These are phyloP conservation scores for Leccinum subrobustum DNA, from an alignment of 1,284 basidiomycete species.

Conservation along the genomic window DNA sequence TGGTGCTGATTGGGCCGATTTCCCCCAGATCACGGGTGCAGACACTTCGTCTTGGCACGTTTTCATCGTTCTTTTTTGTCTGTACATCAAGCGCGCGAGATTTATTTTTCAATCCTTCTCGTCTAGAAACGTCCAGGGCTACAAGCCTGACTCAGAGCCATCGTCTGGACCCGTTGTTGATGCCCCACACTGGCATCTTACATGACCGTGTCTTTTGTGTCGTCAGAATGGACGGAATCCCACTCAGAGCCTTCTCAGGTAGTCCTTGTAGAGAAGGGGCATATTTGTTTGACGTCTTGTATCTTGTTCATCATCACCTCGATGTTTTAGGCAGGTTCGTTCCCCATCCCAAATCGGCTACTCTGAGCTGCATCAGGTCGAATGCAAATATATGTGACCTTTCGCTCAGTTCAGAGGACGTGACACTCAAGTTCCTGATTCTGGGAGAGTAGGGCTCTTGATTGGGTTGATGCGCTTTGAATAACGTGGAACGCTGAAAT, in stretches of 20 bases:
- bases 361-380: slow-evolving; percentile 60
- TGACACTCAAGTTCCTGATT: no score
- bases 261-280: slow-evolving; percentile 82
- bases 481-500: no score
- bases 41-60: no score
- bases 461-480: no score
- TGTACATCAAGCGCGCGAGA: no score
- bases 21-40: no score
- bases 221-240: slow-evolving; percentile 24
- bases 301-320: neutral
- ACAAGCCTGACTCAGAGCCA: no score
- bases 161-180: slow-evolving; percentile 32
- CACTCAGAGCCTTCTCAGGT: slow-evolving; percentile 65
- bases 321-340: slow-evolving; percentile 45
- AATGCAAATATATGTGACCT: slow-evolving; percentile 62
- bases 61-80: no score
- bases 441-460: no score
- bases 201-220: slow-evolving; percentile 26
- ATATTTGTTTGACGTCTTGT: slow-evolving; percentile 22
- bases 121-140: no score
- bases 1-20: no score
- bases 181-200: neutral
- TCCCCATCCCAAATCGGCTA: slow-evolving; percentile 77
- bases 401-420: slow-evolving; percentile 50
- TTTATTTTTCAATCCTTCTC: no score